A percentile compares a stretch with the other conserved stretches of the same genome.
Evolutionary conservation across 1,139 yeast genomes (phyloP).

Genomic region (Scheffersomyces segobiensis): DNA sequence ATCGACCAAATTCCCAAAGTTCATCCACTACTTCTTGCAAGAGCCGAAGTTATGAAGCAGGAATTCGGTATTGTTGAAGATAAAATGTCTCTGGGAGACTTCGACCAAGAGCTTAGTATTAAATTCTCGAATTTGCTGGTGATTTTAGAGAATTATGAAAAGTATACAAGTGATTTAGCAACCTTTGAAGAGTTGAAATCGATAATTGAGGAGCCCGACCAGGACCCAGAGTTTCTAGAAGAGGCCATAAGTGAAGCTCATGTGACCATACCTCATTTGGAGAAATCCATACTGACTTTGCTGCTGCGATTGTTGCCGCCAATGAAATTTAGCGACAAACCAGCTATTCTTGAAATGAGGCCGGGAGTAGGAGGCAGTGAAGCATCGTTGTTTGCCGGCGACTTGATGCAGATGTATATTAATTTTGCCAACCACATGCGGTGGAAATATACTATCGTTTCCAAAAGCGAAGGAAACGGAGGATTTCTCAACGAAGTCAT

Average conservation of each 20-base stretch:
- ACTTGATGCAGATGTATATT: slow-evolving; percentile 77
- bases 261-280: slow-evolving; percentile 35
- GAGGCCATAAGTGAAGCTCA: slow-evolving; percentile 28
- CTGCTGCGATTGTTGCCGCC: slow-evolving; percentile 69
- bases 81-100: slow-evolving; percentile 46
- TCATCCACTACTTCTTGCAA: slow-evolving; percentile 62
- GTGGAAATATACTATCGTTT: slow-evolving; percentile 68
- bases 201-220: slow-evolving; percentile 27
- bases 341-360: slow-evolving; percentile 80
- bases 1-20: slow-evolving; percentile 22
- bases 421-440: slow-evolving; percentile 62
- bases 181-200: slow-evolving; percentile 39
- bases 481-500: slow-evolving; percentile 71
- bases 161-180: slow-evolving; percentile 42
- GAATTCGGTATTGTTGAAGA: slow-evolving; percentile 54
- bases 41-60: slow-evolving; percentile 54
- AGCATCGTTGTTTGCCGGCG: slow-evolving; percentile 83
- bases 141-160: slow-evolving; percentile 52
- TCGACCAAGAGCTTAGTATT: slow-evolving; percentile 58
- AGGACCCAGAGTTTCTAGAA: slow-evolving; percentile 31
- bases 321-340: slow-evolving; percentile 71
- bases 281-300: slow-evolving; percentile 41
- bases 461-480: slow-evolving; percentile 66
- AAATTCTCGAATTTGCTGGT: slow-evolving; percentile 55
- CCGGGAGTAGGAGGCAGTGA: slow-evolving; percentile 98